These are phyloP conservation scores for Vigna unguiculata DNA, from an alignment of 306 rosid genomes.

Conservation along the genomic window DNA sequence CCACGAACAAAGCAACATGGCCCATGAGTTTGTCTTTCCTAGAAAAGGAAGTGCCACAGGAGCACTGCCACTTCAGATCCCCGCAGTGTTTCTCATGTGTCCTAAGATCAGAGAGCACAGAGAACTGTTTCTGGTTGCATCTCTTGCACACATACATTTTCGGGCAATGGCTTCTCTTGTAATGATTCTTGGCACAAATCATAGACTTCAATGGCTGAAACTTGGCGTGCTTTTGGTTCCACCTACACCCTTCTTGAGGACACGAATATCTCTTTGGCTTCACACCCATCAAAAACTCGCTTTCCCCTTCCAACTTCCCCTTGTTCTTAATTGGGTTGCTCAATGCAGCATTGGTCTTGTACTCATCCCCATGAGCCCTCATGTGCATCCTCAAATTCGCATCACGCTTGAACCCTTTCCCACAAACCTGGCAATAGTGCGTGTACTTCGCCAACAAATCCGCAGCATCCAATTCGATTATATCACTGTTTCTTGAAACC, in stretches of 20 bases:
- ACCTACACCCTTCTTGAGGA: conserved; percentile 91
- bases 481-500: conserved; percentile 42
- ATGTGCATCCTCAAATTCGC: conserved; percentile 96
- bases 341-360: conserved; percentile 77
- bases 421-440: conserved; percentile 89
- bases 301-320: background rate
- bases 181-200: conserved; percentile 94
- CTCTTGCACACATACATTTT: conserved; percentile 94
- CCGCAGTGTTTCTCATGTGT: conserved; percentile 99
- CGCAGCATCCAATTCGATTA: conserved; percentile 69
- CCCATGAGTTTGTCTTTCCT: conserved; percentile 97
- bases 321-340: conserved; percentile 69
- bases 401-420: conserved; percentile 91
- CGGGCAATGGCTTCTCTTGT: conserved; percentile 93
- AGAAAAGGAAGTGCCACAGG: conserved; percentile 93
- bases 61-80: conserved; percentile 82
- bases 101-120: conserved; percentile 87
- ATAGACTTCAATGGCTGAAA: conserved; percentile 92
- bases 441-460: conserved; percentile 93
- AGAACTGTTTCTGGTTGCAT: conserved; percentile 84
- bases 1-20: conserved; percentile 79
- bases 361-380: conserved; percentile 97
- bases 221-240: conserved; percentile 81
- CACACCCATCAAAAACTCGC: conserved; percentile 35
- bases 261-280: conserved; percentile 79